phyloP scores from a whole-genome alignment of 176 grass and related monocot species.

The Oryza coarctata region DNA sequence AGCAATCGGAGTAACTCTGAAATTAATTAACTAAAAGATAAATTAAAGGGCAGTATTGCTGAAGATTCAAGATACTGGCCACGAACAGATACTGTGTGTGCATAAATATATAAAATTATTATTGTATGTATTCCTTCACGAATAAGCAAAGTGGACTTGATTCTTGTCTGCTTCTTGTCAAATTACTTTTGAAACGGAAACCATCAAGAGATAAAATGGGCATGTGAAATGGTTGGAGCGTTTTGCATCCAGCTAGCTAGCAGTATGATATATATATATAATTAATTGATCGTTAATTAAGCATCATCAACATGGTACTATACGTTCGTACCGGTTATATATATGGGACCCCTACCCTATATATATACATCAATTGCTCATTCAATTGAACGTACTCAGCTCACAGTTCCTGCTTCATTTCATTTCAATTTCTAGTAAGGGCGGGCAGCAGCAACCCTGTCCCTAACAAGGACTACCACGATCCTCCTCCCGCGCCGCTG shows the following conservation, averaged over 20 bases:
- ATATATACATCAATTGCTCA: no score
- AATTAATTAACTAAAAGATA: not conserved
- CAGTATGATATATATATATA: no score
- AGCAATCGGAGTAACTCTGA: not conserved
- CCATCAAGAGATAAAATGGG: not conserved
- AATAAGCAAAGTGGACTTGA: not conserved
- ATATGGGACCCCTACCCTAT: not conserved
- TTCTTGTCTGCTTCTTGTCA: not conserved
- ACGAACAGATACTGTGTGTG: not conserved
- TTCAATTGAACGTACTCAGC: no score
- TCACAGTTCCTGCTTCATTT: no score
- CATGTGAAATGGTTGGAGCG: not conserved
- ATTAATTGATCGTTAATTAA: no score
- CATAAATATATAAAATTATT: not conserved
- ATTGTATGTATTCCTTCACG: not conserved
- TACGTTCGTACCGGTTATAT: no score
- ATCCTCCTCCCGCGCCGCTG: constrained; percentile 30
- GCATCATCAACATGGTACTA: no score
- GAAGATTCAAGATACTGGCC: not conserved
- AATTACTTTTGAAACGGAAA: not conserved
- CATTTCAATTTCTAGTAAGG: not conserved
- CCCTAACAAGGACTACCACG: constrained; percentile 21
- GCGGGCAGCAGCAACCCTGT: not conserved
- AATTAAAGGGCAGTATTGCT: no score
- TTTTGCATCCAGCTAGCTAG: not conserved